A percentile compares a stretch with the other conserved stretches of the same genome.
These are phyloP conservation scores for Vigna trinervia DNA, from an alignment of 306 rosid species.

Conservation along the genomic window DNA sequence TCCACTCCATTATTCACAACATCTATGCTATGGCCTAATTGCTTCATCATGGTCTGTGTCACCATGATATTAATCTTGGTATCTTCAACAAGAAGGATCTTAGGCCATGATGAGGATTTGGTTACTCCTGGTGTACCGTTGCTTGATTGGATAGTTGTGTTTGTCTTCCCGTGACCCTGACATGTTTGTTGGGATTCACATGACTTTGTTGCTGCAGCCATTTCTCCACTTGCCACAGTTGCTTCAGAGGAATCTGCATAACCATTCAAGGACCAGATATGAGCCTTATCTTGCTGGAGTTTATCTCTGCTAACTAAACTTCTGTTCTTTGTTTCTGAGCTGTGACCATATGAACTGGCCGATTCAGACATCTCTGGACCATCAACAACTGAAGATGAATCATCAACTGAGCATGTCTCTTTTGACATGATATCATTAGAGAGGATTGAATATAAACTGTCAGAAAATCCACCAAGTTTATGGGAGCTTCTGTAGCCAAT, in stretches of 20 bases:
- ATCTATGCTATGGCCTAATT: constrained; percentile 71
- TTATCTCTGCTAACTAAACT: constrained; percentile 34
- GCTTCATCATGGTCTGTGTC: constrained; percentile 82
- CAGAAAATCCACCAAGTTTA: constrained; percentile 56
- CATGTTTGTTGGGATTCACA: constrained; percentile 47
- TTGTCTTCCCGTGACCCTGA: constrained; percentile 54
- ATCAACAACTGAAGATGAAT: constrained; percentile 44
- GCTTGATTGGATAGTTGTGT: constrained; percentile 34
- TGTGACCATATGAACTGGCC: constrained; percentile 49
- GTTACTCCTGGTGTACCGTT: constrained; percentile 41
- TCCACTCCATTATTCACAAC: constrained; percentile 78
- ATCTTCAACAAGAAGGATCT: constrained; percentile 86
- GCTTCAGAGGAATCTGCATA: constrained; percentile 40
- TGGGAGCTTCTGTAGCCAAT: constrained; percentile 50
- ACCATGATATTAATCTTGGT: constrained; percentile 88
- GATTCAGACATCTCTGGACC: constrained; percentile 53
- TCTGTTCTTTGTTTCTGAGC: constrained; percentile 35
- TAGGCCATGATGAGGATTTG: constrained; percentile 54
- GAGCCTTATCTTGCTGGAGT: constrained; percentile 44
- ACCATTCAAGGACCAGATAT: constrained; percentile 44
- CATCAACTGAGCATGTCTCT: constrained; percentile 53
- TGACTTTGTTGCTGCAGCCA: constrained; percentile 39
- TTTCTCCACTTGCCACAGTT: constrained; percentile 42
- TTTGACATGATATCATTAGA: constrained; percentile 35
- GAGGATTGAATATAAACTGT: constrained; percentile 51